Percentiles rank a stretch among this genome's conserved stretches.
These are phyloP conservation scores for Coniochaeta pulveracea DNA, from an alignment of 2,329 filamentous ascomycete species.

Conservation along the genomic window DNA sequence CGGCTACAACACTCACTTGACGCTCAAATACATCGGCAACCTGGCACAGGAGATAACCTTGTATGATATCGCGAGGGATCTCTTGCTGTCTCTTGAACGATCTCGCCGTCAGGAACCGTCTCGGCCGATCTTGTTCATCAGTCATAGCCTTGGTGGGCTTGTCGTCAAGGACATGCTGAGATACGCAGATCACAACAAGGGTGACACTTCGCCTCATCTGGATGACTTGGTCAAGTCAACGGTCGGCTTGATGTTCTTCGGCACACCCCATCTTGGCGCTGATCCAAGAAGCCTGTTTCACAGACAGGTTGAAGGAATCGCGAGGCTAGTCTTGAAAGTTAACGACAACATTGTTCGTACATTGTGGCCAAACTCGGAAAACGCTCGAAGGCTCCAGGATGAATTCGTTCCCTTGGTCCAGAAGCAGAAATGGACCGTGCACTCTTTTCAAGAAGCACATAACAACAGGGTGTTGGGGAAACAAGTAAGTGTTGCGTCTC, in stretches of 20 bases:
- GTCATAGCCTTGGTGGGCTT: slow-evolving; percentile 21
- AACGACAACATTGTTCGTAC: slow-evolving; percentile 22
- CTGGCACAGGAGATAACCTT: slow-evolving; percentile 16
- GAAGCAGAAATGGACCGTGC: slow-evolving; percentile 18
- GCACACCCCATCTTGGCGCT: slow-evolving; percentile 19
- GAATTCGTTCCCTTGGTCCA: slow-evolving; percentile 18
- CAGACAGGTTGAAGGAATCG: slow-evolving; percentile 7
- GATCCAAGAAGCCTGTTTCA: slow-evolving; percentile 14
- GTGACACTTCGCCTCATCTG: too few relatives aligned
- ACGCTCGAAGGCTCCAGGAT: slow-evolving; percentile 18
- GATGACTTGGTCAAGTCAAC: slow-evolving; percentile 11
- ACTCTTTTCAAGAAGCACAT: slow-evolving; percentile 23
- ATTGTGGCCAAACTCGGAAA: slow-evolving; percentile 20
- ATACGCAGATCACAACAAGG: slow-evolving; percentile 3
- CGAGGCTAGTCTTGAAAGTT: slow-evolving; percentile 10
- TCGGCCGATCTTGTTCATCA: slow-evolving; percentile 17
- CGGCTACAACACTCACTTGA: slow-evolving; percentile 17
- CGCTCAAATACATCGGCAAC: slow-evolving; percentile 11
- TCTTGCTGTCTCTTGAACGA: slow-evolving; percentile 19
- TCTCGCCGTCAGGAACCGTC: slow-evolving; percentile 11
- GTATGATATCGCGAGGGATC: slow-evolving; percentile 20
- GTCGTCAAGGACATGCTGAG: slow-evolving; percentile 16
- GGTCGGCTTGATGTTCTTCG: slow-evolving; percentile 18
- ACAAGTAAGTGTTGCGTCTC: slow-evolving; percentile 6
- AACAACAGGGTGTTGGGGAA: slow-evolving; percentile 5